Evolutionary conservation across 805 yeast species (phyloP), one percentile per base, ranked within the genome.

Genomic region (Candida koratica): DNA sequence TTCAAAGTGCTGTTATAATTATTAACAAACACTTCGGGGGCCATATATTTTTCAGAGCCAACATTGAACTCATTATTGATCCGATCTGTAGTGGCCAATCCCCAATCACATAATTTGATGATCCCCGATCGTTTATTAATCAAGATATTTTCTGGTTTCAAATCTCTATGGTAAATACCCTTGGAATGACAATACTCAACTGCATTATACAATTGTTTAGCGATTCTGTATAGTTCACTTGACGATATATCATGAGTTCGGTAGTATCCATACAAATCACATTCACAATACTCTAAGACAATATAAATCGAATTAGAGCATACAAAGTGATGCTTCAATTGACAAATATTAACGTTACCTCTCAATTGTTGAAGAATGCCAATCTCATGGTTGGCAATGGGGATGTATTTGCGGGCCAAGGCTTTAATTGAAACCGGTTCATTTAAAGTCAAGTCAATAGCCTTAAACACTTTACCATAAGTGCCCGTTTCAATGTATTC

Each of bases 81-180:
- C 17, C 58, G 36, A 12, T 22, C 32, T n/a, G 52, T 47, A 2
- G 81, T 75, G 15, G 84, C 73, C 34, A 81, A 69, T 0, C 89
- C 89, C 85, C 86, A 81, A 53, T 81, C 88, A 38, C 85, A 79
- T 32, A 81, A 58, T 54, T 81, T 81, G 33, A 80, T 64, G 18
- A 70, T 54, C 5, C 20, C 17, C 12, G 33, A 25, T 6, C 28
- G 10, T 6, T 36, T 17, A 45, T 71, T 71, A 34, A 81, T 58
- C 20, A 81, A 58, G 18, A 81, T 69, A 48, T 81, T 81, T 56
- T 81, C 89, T 1, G 89, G 89, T 55, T 81, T 81, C 39, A 81
- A 70, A 51, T 81, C 89, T 32, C 89, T 64, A 54, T 81, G 89
- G 44, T 74, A 80, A 10, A 81, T 67, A 0, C 81, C 81, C 27